A percentile compares a stretch with the other conserved stretches of the same genome.
Conservation (phyloP, 2,329 filamentous ascomycete species). For the Xylariaceae sp. region DNA sequence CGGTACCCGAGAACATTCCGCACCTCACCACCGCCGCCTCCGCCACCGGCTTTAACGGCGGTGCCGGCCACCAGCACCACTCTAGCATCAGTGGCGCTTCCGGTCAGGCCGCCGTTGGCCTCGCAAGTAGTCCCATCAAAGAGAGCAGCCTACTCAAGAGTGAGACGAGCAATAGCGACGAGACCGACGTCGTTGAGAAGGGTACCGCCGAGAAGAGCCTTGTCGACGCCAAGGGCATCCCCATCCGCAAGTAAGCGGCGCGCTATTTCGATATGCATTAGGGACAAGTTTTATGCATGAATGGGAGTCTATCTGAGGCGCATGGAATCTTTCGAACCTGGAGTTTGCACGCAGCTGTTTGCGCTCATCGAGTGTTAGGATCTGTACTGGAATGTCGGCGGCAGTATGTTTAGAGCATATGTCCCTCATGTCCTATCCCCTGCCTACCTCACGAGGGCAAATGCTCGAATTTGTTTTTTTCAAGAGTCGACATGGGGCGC, state of each 20-base stretch:
- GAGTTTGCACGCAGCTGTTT: neutral
- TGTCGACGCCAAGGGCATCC: constrained; percentile 49
- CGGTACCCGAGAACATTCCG: constrained; percentile 89
- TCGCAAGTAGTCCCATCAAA: constrained; percentile 76
- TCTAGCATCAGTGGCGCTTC: constrained; percentile 35
- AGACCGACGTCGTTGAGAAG: constrained; percentile 33
- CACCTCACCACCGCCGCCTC: constrained; percentile 68
- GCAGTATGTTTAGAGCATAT: constrained; percentile 7
- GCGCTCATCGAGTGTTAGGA: neutral
- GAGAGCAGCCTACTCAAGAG: constrained; percentile 83
- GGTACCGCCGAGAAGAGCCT: constrained; percentile 40
- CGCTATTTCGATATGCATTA: neutral
- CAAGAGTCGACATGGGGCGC: neutral
- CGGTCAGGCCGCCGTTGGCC: constrained; percentile 34
- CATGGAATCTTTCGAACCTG: too few species aligned
- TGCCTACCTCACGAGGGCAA: neutral
- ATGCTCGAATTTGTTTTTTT: neutral
- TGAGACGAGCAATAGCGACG: constrained; percentile 63
- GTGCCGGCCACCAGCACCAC: constrained; percentile 32
- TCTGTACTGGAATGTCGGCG: constrained; percentile 6
- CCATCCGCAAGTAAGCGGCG: constrained; percentile 54
- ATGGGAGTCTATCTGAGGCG: neutral
- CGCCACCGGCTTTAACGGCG: constrained; percentile 37
- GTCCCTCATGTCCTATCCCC: neutral
- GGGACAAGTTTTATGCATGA: neutral